A percentile compares a stretch with the other conserved stretches of the same genome.
Conservation (phyloP, 768 basidiomycete species). For the Nidula microcarpa region DNA sequence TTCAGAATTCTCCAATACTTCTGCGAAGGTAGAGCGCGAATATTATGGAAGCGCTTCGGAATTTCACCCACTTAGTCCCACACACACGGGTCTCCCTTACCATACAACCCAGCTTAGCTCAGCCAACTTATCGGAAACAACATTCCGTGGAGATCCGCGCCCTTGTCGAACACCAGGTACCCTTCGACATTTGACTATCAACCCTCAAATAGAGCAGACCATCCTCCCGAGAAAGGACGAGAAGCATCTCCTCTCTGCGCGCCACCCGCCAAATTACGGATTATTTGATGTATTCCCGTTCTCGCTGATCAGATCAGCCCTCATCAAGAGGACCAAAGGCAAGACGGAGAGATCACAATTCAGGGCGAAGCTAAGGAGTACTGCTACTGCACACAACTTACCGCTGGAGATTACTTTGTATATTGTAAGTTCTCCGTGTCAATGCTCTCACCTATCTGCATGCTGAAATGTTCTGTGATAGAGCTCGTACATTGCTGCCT, state of each 20-base stretch:
- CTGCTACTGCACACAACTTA: conserved; percentile 52
- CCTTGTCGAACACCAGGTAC: background rate
- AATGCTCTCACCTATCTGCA: background rate
- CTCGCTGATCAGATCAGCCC: conserved; percentile 47
- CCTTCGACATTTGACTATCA: background rate
- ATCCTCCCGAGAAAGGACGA: conserved; percentile 41
- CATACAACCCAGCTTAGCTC: background rate
- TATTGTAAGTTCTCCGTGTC: conserved; percentile 35
- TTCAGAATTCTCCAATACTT: background rate
- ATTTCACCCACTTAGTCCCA: background rate
- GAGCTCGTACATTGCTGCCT: conserved; percentile 64
- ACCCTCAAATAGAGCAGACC: conserved; percentile 14
- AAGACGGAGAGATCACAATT: conserved; percentile 51
- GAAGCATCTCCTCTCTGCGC: conserved; percentile 46
- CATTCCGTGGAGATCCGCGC: conserved; percentile 1
- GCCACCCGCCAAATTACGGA: conserved; percentile 55
- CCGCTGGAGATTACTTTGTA: conserved; percentile 71
- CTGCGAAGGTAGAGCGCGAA: background rate
- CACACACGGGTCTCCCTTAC: background rate
- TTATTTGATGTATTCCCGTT: conserved; percentile 69
- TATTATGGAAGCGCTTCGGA: background rate
- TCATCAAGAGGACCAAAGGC: conserved; percentile 51
- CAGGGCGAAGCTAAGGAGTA: conserved; percentile 44
- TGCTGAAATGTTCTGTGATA: conserved; percentile 18
- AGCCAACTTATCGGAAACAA: background rate